These are phyloP conservation scores for Theobroma grandiflorum DNA, from an alignment of 441 rosid genomes.

Conservation along the genomic window DNA sequence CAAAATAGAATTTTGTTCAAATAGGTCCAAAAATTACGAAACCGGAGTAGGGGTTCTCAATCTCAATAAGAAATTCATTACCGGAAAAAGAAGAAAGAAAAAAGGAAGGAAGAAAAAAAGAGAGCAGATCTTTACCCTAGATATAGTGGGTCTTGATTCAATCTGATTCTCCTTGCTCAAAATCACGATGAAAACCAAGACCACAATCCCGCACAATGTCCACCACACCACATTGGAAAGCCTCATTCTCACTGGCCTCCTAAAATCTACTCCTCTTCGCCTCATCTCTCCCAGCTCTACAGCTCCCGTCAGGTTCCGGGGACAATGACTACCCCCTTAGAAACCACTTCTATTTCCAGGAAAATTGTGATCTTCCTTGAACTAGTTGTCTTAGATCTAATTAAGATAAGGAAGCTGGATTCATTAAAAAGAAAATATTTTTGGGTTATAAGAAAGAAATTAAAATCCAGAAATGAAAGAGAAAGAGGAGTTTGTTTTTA, in stretches of 20 bases:
- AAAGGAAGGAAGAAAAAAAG: no score
- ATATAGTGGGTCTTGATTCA: conserved; percentile 63
- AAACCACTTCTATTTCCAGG: conserved; percentile 21
- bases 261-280: conserved; percentile 75
- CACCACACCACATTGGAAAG: conserved; percentile 81
- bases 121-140: conserved; percentile 54
- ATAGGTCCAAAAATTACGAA: neutral
- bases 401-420: neutral
- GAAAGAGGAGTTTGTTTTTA: neutral
- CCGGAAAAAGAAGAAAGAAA: neutral
- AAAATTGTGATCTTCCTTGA: neutral
- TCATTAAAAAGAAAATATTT: neutral
- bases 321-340: conserved; percentile 22
- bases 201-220: conserved; percentile 60
- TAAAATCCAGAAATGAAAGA: neutral
- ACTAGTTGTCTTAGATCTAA: conserved; percentile 23
- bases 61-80: conserved; percentile 11
- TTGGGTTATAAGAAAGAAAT: neutral
- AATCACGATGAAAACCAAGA: conserved; percentile 72
- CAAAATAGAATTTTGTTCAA: neutral
- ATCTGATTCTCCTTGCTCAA: conserved; percentile 65
- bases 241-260: conserved; percentile 76
- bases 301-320: conserved; percentile 25
- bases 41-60: neutral
- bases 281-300: conserved; percentile 49